Evolutionary conservation across 257 asterid species (phyloP), one percentile per base, ranked within the genome.

Genomic region (Echites panduratus): DNA sequence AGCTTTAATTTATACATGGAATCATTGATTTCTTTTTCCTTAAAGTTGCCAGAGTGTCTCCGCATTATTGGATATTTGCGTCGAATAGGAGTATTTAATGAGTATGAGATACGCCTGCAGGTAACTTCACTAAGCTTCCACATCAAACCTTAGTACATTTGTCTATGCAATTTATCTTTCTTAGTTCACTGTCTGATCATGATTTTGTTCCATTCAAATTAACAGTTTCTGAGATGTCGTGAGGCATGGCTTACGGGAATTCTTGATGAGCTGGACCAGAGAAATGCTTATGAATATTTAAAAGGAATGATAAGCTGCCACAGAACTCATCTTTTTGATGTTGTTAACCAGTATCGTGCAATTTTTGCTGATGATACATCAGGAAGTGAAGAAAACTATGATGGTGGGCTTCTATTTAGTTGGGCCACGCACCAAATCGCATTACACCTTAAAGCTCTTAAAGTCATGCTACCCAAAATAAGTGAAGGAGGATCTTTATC

Each of bases 351-450:
- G 79, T 95, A 95, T 79, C 89, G 99, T 78, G 98, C 99, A 53
- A 95, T 90, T 80, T 95, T 95, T 47, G 88, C 95, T 35, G 98
- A 95, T 85, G 96, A 89, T 83, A 87, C 98, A 38, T 89, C 98
- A 64, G 97, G 92, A 76, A 92, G 84, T 82, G 99, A 95, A 85
- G 98, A 90, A 81, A 95, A 92, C 80, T 84, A 87, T 74, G 99
- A 95, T 78, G 99, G 99, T 8, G 98, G 99, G 73, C 98, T 95
- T 82, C 92, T 95, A 71, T 95, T 89, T 83, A 96, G 89, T 84
- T 95, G 99, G 99, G 95, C 98, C 80, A 87, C 89, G 97, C 99
- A 95, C 82, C 99, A 94, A 81, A 87, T 90, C 82, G 80, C 96
- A 73, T 82, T 84, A 57, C 98, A 94, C 81, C 85, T 95, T 80